Base-by-base conservation (phyloP, 768 basidiomycete species). In the Galerina sulciceps region DNA sequence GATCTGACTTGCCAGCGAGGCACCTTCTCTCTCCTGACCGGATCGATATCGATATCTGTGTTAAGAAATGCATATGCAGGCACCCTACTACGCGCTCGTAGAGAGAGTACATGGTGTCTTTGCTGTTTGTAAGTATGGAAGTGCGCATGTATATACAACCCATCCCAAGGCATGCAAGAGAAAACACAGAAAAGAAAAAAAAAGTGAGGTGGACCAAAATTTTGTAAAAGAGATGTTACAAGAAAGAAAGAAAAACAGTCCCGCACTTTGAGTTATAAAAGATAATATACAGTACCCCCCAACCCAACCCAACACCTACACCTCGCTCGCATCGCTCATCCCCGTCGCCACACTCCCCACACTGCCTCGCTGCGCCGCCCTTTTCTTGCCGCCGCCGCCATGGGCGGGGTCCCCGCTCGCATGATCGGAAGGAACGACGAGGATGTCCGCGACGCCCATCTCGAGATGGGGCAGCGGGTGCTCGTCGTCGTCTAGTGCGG, bases 391-490 rank as follows among this genome's bases (percentile, higher is more conserved):
- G 20, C 34, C 34, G 15, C n/a, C 18, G 4, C 15, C 43, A 10
- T n/a, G 3, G 18, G 41, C 2, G n/a, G 23, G 9, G 14, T 34
- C 41, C 18, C 11, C 17, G 26, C 5, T 31, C 26, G 26, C 26
- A 8, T 22, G 44, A 26, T 55, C 49, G n/a, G 49, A 26, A 13
- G 65, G 61, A 9, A 62, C 56, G 10, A 69, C 47, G 6, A 65
- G 51, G 10, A 69, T 58, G 34, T 74, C 70, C 4, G 74, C 66
- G 14, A 74, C 65, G 17, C 74, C 74, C 38, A 75, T 65, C 56
- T 75, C 74, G 20, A 75, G 46, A 35, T 70, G 67, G 8, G 74
- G 74, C 10, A 75, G 59, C 31, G 68, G 67, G 15, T 60, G 60
- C 26, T 65, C 64, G 10, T 65, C 62, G 36, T 59, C 60, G 6